Evolutionary conservation across 345 rosid species (phyloP).

Genomic region (Geranium rotundifolium): DNA sequence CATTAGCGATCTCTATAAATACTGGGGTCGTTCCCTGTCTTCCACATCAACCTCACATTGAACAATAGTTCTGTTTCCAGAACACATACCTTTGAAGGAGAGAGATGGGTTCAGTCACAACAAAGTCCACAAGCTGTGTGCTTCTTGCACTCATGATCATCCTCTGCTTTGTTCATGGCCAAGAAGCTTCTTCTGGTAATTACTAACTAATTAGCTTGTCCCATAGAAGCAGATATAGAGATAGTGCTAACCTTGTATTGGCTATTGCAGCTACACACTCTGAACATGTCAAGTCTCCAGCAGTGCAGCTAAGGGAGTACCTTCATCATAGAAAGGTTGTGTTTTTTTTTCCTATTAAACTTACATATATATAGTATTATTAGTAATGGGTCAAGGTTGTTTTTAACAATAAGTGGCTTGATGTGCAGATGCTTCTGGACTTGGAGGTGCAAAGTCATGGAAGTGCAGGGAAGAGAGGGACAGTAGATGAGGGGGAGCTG

Average conservation of each 20-base stretch:
- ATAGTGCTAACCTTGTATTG: too few relatives aligned
- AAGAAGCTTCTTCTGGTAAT: neutral
- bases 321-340: neutral
- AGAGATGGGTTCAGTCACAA: neutral
- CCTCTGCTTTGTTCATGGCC: neutral
- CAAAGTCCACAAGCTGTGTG: neutral
- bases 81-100: neutral
- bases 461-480: slow-evolving; percentile 5
- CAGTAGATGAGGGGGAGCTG: slow-evolving; percentile 22
- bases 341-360: neutral
- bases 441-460: neutral
- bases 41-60: neutral
- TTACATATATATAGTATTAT: too few relatives aligned
- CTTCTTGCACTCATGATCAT: neutral
- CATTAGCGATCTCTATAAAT: slow-evolving; percentile 20
- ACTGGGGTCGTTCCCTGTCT: neutral
- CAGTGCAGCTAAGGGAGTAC: neutral
- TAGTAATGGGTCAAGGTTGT: too few relatives aligned
- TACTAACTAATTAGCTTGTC: too few relatives aligned
- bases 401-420: neutral
- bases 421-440: neutral
- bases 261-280: neutral
- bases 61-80: too few relatives aligned
- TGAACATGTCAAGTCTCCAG: neutral
- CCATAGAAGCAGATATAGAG: too few relatives aligned